Evolutionary conservation across 2,329 filamentous ascomycete genomes (phyloP).

Genomic region (Penicillium sp.): DNA sequence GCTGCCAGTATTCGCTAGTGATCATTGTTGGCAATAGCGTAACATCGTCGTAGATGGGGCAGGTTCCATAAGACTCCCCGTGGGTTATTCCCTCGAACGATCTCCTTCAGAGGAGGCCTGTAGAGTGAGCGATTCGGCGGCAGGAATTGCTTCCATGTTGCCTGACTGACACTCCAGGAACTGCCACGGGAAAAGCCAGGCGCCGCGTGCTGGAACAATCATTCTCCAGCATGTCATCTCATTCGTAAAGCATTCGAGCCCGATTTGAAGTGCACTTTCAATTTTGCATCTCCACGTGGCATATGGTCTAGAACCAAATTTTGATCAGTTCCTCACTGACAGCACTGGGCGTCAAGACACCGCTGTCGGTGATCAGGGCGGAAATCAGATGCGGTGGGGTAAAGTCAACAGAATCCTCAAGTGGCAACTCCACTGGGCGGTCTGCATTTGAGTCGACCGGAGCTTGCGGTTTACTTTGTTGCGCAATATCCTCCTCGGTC

Average conservation of each 20-base stretch:
- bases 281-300: background rate
- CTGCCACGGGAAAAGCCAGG: background rate
- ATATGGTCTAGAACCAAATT: slow-evolving; percentile 50
- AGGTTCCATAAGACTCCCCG: background rate
- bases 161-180: background rate
- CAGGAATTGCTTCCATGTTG: background rate
- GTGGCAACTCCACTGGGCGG: slow-evolving; percentile 20
- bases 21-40: background rate
- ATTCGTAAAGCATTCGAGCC: slow-evolving; percentile 8
- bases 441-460: slow-evolving; percentile 20
- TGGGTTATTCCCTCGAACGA: background rate
- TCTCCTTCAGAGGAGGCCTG: background rate
- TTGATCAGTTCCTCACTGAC: slow-evolving; percentile 68
- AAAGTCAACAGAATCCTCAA: slow-evolving; percentile 47
- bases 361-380: slow-evolving; percentile 64
- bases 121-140: background rate
- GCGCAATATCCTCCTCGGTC: slow-evolving; percentile 52
- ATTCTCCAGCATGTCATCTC: slow-evolving; percentile 18
- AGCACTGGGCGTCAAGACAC: slow-evolving; percentile 62
- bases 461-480: slow-evolving; percentile 47
- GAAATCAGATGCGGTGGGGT: slow-evolving; percentile 62
- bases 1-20: background rate
- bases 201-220: background rate
- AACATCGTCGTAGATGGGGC: background rate
- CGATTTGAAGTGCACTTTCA: slow-evolving; percentile 1